Evolutionary conservation across 805 yeast genomes (phyloP), one percentile per base, ranked within the genome.

Genomic region (Komagataella ulmi): DNA sequence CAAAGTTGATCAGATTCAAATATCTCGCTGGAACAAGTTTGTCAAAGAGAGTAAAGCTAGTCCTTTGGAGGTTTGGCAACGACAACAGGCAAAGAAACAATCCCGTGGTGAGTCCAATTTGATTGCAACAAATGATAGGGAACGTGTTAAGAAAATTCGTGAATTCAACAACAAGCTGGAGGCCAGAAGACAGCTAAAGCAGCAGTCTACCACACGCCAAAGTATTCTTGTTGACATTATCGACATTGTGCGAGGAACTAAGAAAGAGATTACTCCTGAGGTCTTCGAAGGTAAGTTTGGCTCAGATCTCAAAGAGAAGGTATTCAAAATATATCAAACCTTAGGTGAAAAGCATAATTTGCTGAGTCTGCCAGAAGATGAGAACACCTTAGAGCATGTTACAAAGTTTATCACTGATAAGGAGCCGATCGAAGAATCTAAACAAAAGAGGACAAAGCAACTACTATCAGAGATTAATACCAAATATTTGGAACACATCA

Each of bases 21-120:
- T 87, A 49, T 69, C 74, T 24, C 75, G 77, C 55, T 91, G 90
- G 93, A 88, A 88, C 67, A 70, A 74, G 54, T 85, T 78, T 65
- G 83, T 90, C 6, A 72, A 74, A 21, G 65, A 71, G 43, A 89
- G 83, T 54, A 71, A 68, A 53, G 71, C 68, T 49, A 72, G 76
- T 60, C 89, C 89, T 44, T 70, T 70, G 60, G 73, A 68, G 51
- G 75, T 74, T 58, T 84, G 82, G 83, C 68, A 71, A 53, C 68
- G 68, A 54, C 78, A 63, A 63, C 65, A 60, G 59, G 67, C 59
- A 55, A 79, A 68, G 80, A 77, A 65, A 54, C 57, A 60, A 51
- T 60, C 59, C 53, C 71, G 65, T 58, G 72, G 73, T 52, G 56
- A 61, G 17, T 40, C 40, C 14, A 45, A 44, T 40, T 21, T 54